Evolutionary conservation across 139 green algal species (phyloP).

Genomic region (Marvania coccoides): DNA sequence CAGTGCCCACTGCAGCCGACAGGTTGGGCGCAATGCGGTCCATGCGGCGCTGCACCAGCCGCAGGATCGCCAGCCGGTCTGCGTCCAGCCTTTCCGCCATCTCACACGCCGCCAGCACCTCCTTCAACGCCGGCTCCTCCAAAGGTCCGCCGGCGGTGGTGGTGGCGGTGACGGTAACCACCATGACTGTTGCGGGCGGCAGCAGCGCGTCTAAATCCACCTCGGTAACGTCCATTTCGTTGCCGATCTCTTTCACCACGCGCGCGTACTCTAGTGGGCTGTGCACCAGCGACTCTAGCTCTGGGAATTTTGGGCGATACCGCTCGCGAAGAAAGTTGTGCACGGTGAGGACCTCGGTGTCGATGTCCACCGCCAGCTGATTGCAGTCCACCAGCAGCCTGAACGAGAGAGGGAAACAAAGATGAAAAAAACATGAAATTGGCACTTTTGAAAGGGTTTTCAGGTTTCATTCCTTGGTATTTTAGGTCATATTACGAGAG

Average conservation of each 20-base stretch:
- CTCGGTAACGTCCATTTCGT: conserved; percentile 64
- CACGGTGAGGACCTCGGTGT: conserved; percentile 85
- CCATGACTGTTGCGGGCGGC: conserved; percentile 90
- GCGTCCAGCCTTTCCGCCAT: conserved; percentile 74
- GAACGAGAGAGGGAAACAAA: conserved; percentile 3
- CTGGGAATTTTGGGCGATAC: conserved; percentile 72
- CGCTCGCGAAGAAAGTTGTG: conserved; percentile 72
- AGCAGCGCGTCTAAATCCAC: conserved; percentile 72
- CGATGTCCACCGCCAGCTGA: conserved; percentile 89
- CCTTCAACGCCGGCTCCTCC: conserved; percentile 39
- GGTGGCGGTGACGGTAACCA: conserved; percentile 90
- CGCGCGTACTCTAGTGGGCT: conserved; percentile 84
- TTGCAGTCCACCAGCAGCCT: conserved; percentile 95
- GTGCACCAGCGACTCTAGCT: conserved; percentile 90
- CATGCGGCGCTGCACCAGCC: conserved; percentile 85
- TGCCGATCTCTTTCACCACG: conserved; percentile 72
- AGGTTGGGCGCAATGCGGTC: conserved; percentile 90
- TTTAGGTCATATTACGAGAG: neutral
- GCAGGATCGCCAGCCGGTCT: conserved; percentile 72
- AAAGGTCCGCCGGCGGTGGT: conserved; percentile 82
- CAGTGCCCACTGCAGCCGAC: conserved; percentile 72
- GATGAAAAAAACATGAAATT: neutral
- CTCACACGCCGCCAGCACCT: conserved; percentile 65
- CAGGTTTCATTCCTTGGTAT: neutral
- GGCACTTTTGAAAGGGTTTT: neutral